Conservation (phyloP, 2,329 filamentous ascomycete genomes). For the Pseudocercospora musae region DNA sequence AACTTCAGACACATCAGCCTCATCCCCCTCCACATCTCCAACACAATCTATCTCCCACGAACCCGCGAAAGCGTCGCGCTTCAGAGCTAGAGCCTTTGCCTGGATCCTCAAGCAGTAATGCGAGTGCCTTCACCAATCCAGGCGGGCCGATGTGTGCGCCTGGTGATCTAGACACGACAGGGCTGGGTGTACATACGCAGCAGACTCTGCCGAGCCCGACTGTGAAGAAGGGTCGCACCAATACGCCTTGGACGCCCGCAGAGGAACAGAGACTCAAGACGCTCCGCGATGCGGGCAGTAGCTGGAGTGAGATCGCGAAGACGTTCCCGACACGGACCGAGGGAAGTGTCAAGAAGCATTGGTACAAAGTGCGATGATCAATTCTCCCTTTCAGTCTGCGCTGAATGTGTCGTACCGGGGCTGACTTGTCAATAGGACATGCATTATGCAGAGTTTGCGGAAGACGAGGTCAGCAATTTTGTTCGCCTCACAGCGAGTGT, state of each 20-base stretch:
- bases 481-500: conserved; percentile 38
- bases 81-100: conserved; percentile 34
- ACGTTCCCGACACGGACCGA: conserved; percentile 93
- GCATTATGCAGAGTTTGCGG: conserved; percentile 98
- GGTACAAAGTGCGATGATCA: conserved; percentile 75
- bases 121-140: conserved; percentile 29
- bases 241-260: conserved; percentile 94
- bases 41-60: conserved; percentile 33
- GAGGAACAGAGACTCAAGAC: conserved; percentile 90
- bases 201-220: conserved; percentile 45
- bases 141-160: conserved; percentile 26
- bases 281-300: conserved; percentile 89
- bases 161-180: conserved; percentile 16
- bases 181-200: conserved; percentile 31
- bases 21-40: conserved; percentile 35
- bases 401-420: background rate
- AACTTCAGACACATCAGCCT: conserved; percentile 33
- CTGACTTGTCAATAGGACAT: conserved; percentile 66
- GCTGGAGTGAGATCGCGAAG: conserved; percentile 98
- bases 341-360: conserved; percentile 98
- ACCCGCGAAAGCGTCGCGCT: conserved; percentile 37
- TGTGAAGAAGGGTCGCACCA: conserved; percentile 93
- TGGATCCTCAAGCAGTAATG: conserved; percentile 32
- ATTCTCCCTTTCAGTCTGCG: background rate
- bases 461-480: conserved; percentile 75